Percentiles rank a stretch among this genome's conserved stretches.
Conservation (phyloP, 1,139 yeast genomes). For the Ogataea hybrid region DNA sequence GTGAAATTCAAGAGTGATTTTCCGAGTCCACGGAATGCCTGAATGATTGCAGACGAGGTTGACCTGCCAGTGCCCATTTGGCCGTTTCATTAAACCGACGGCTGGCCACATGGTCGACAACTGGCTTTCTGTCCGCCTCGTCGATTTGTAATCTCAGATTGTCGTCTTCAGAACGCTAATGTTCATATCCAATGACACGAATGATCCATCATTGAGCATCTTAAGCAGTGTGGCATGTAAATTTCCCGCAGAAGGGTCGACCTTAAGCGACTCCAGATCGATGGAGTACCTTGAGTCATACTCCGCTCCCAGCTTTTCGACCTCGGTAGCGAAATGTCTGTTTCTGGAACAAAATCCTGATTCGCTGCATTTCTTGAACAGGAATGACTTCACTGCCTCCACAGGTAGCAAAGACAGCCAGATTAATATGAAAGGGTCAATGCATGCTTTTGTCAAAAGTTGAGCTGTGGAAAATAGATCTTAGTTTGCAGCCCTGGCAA, state of each 20-base stretch:
- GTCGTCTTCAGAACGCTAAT: constrained; percentile 52
- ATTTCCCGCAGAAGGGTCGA: constrained; percentile 30
- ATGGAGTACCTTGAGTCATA: constrained; percentile 54
- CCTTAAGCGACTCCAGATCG: constrained; percentile 39
- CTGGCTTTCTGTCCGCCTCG: constrained; percentile 46
- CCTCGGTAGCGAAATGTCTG: constrained; percentile 60
- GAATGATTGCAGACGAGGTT: constrained; percentile 19
- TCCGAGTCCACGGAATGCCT: constrained; percentile 19
- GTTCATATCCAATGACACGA: constrained; percentile 50
- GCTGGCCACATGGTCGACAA: constrained; percentile 29
- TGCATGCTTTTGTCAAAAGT: constrained; percentile 4
- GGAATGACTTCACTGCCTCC: constrained; percentile 59
- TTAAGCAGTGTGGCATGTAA: constrained; percentile 50
- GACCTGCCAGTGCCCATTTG: constrained; percentile 51
- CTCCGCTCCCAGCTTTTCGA: constrained; percentile 31
- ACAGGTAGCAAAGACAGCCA: constrained; percentile 12
- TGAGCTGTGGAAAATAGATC: background rate
- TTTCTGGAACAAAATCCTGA: constrained; percentile 88
- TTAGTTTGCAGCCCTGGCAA: constrained; percentile 9
- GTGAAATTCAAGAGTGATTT: constrained; percentile 42
- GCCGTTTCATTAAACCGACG: constrained; percentile 61
- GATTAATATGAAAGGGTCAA: constrained; percentile 3
- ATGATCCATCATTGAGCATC: constrained; percentile 29
- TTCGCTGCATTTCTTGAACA: constrained; percentile 78
- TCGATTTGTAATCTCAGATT: constrained; percentile 61